A percentile compares a stretch with the other conserved stretches of the same genome.
phyloP scores from a whole-genome alignment of 306 rosid genomes.

The Urtica urens region DNA sequence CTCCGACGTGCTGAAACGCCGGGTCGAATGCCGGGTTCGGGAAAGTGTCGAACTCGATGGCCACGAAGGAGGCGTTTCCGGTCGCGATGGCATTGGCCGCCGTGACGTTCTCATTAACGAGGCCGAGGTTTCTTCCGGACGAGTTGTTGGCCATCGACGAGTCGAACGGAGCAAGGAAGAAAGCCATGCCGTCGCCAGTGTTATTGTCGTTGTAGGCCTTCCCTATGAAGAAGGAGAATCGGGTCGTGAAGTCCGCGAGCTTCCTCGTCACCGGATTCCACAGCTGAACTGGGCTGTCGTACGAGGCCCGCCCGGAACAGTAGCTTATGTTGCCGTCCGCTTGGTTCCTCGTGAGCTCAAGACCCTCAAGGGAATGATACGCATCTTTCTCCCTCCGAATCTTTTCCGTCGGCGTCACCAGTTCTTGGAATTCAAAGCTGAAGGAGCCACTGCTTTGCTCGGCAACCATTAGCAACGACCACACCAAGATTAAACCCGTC shows the following conservation, averaged over 20 bases:
- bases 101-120: background rate
- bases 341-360: background rate
- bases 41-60: constrained; percentile 20
- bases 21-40: background rate
- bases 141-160: background rate
- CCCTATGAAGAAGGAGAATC: constrained; percentile 49
- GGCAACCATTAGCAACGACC: background rate
- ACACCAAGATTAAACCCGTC: background rate
- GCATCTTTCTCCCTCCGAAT: background rate
- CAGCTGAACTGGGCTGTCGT: constrained; percentile 30
- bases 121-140: background rate
- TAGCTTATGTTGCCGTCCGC: background rate
- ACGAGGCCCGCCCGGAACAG: constrained; percentile 17
- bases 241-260: constrained; percentile 62
- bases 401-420: background rate
- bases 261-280: constrained; percentile 36
- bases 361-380: background rate
- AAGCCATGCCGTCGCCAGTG: constrained; percentile 6
- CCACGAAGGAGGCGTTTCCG: background rate
- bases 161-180: constrained; percentile 8
- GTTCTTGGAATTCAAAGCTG: background rate
- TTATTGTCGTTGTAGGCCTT: background rate
- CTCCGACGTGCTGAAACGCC: background rate
- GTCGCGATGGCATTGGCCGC: background rate
- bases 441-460: background rate